Evolutionary conservation across 2,329 filamentous ascomycete genomes (phyloP).

Genomic region (Rhynchosporium agropyri): DNA sequence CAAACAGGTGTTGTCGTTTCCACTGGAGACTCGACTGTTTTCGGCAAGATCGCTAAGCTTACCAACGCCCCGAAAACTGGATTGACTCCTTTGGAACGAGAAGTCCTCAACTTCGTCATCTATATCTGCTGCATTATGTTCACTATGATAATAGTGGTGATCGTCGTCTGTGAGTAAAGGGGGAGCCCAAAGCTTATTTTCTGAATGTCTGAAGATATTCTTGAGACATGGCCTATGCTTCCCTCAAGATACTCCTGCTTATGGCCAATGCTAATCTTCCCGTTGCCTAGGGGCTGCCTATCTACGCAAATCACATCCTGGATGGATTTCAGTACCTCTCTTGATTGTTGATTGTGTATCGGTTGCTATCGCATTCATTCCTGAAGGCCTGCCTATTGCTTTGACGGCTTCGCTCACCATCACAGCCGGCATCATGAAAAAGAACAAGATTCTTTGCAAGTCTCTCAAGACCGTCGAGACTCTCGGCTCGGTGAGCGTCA

Average conservation of each 20-base stretch:
- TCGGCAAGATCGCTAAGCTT: constrained; percentile 73
- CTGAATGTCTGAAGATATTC: no score
- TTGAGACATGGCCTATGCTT: no score
- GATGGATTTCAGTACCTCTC: constrained; percentile 71
- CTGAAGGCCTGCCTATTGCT: constrained; percentile 72
- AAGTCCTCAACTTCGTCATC: constrained; percentile 72
- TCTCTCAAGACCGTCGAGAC: constrained; percentile 79
- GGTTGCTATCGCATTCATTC: constrained; percentile 75
- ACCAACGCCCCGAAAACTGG: constrained; percentile 70
- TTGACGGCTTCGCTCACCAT: constrained; percentile 74
- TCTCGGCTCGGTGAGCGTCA: constrained; percentile 70
- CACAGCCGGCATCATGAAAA: constrained; percentile 74
- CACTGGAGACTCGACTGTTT: constrained; percentile 73
- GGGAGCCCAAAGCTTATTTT: no score
- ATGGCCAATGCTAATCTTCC: no score
- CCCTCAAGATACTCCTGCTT: no score
- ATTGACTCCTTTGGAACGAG: constrained; percentile 70
- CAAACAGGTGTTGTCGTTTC: constrained; percentile 59
- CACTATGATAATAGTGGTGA: constrained; percentile 63
- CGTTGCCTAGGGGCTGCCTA: constrained; percentile 53
- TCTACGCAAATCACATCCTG: constrained; percentile 66
- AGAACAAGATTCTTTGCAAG: constrained; percentile 79
- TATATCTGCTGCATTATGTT: constrained; percentile 71
- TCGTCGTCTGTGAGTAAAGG: constrained; percentile 57
- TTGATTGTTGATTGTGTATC: constrained; percentile 75